Evolutionary conservation across 2,329 filamentous ascomycete genomes (phyloP).

Genomic region (Coleophoma eucalyptorum): DNA sequence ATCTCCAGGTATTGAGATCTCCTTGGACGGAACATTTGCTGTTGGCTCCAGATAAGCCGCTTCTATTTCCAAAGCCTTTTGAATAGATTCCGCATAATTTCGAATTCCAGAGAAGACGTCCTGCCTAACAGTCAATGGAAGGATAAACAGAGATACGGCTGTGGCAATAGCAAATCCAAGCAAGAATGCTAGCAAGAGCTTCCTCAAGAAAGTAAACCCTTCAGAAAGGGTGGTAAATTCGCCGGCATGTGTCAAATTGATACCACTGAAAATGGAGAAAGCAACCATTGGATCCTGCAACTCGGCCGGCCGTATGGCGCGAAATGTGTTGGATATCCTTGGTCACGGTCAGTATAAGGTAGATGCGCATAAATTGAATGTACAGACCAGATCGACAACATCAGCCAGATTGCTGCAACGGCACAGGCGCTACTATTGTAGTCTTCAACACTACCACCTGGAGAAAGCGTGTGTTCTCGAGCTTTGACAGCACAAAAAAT

Average conservation of each 20-base stretch:
- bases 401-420: neutral
- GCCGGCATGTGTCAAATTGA: constrained; percentile 2
- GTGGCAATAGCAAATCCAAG: constrained; percentile 45
- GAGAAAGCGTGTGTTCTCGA: neutral
- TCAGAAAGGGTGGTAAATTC: constrained; percentile 1
- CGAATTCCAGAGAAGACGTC: constrained; percentile 58
- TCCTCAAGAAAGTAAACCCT: constrained; percentile 1
- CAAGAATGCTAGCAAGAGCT: constrained; percentile 4
- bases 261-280: constrained; percentile 5
- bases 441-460: neutral
- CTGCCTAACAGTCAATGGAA: constrained; percentile 61
- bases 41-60: constrained; percentile 48
- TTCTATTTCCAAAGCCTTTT: constrained; percentile 53
- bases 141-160: constrained; percentile 57
- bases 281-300: constrained; percentile 7
- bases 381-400: constrained; percentile 1
- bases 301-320: constrained; percentile 1
- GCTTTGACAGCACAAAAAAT: neutral
- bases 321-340: constrained; percentile 4
- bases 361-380: no score
- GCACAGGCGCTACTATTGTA: constrained; percentile 2
- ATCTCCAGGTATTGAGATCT: no score
- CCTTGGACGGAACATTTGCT: no score
- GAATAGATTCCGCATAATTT: constrained; percentile 51
- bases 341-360: no score